Base-by-base conservation (phyloP, 2,329 filamentous ascomycete genomes). In the Alternaria sp. region DNA sequence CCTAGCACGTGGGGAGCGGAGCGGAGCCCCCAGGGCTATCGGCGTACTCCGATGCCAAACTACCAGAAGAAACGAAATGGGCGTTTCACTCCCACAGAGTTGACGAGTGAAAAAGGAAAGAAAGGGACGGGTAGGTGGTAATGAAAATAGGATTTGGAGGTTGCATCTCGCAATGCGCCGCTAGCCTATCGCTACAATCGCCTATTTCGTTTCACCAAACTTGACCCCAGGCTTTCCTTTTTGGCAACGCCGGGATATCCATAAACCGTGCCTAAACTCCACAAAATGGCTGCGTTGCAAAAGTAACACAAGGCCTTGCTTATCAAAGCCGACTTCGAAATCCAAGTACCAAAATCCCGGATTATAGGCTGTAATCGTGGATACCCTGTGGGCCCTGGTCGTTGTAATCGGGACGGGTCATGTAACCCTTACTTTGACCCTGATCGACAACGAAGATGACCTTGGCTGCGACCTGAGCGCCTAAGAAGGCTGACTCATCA, bases 401-500 rank as follows among this genome's bases (percentile, higher is more conserved):
- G 74, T 91, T 91, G 78, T 91, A 91, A 73, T 90, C 88, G 25
- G 86, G 86, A 58, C 90, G 83, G 6, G 86, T 90, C 83, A 93
- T 87, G 77, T 90, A 92, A 1, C 89, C 89, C 79, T 92, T 91
- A 69, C 83, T 88, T 50, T 86, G 78, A 6, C 89, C 89, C 69
- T 89, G 87, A 73, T 92, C 90, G 4, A 89, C 84, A 10, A 91
- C 87, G 77, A 92, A 92, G 53, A 92, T 81, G 21, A 92, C 88
- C 79, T 91, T 92, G 3, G 92, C 93, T 2, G 92, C 93, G 30
- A 97, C 91, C 80, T 97, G 93, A 3, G 93, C 92, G 11, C 94
- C 94, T 7, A 97, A 83, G 81, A 97, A 97, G 75, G 90, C 88
- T 53, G 92, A 89, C 80, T 97, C 94, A 75, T 97, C 94, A 74